These are phyloP conservation scores for Pyrenochaeta sp. DNA, from an alignment of 2,329 filamentous ascomycete species.

Conservation along the genomic window DNA sequence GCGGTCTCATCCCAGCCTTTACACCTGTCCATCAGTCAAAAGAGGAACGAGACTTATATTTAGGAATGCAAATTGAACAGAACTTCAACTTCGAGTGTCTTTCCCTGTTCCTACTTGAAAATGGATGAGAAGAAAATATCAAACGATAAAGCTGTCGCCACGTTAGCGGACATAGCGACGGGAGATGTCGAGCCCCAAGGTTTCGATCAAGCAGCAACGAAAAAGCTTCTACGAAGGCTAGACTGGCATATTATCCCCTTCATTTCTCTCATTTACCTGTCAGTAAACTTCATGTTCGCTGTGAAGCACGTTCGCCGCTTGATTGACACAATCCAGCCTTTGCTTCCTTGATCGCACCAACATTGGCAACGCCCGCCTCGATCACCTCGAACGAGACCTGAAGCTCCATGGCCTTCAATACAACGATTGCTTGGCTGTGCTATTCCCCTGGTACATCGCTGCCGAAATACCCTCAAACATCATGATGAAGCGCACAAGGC, in stretches of 20 bases:
- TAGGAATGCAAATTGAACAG: too few species aligned
- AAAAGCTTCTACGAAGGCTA: conserved; percentile 61
- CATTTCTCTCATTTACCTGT: conserved; percentile 66
- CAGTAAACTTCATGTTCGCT: conserved; percentile 15
- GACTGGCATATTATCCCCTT: conserved; percentile 66
- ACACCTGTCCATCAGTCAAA: conserved; percentile 1
- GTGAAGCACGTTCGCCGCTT: not conserved
- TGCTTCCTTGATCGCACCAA: conserved; percentile 63
- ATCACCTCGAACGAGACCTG: conserved; percentile 47
- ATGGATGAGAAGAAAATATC: conserved; percentile 19
- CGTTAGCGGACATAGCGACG: conserved; percentile 13
- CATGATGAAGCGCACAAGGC: conserved; percentile 57
- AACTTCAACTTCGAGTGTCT: too few species aligned
- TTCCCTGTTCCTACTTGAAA: not conserved
- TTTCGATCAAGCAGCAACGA: conserved; percentile 54
- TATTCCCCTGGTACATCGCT: conserved; percentile 63
- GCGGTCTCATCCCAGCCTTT: not conserved
- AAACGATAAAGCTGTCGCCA: conserved; percentile 10
- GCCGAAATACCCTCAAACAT: conserved; percentile 66
- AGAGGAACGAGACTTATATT: conserved; percentile 3
- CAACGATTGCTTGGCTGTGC: conserved; percentile 63
- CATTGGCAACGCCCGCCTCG: conserved; percentile 54
- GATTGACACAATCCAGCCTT: conserved; percentile 37
- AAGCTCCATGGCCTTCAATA: conserved; percentile 59
- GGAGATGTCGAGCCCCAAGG: conserved; percentile 36